phyloP scores from a whole-genome alignment of 352 stramenopile species.

The Pythium dissotocum region DNA sequence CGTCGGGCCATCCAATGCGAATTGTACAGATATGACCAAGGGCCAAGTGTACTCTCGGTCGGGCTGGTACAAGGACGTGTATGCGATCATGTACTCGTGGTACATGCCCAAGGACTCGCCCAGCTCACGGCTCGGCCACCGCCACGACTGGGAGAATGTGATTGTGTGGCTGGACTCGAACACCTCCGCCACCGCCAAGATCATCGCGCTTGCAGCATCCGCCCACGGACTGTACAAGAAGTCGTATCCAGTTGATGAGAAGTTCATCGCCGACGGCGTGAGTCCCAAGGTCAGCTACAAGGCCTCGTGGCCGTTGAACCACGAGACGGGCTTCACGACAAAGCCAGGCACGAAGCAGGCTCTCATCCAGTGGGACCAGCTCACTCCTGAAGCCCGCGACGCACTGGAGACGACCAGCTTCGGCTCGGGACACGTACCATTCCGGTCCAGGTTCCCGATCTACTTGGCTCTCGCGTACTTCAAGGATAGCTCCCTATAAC shows the following conservation, averaged over 20 bases:
- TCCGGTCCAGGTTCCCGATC: neutral
- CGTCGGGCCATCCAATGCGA: slow-evolving; percentile 13
- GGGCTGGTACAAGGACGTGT: slow-evolving; percentile 29
- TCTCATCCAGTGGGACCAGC: slow-evolving; percentile 7
- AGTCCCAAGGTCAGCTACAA: slow-evolving; percentile 19
- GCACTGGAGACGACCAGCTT: slow-evolving; percentile 1
- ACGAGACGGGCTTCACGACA: slow-evolving; percentile 14
- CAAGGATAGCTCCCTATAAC: neutral
- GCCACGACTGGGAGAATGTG: slow-evolving; percentile 46
- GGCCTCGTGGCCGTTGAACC: slow-evolving; percentile 12
- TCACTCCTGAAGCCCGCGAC: slow-evolving; percentile 1
- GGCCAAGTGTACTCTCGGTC: slow-evolving; percentile 35
- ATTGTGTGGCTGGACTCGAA: slow-evolving; percentile 28
- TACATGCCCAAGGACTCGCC: slow-evolving; percentile 46
- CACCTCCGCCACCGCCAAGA: slow-evolving; percentile 10
- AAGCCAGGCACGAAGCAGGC: neutral
- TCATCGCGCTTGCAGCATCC: slow-evolving; percentile 10
- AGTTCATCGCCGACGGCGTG: slow-evolving; percentile 9
- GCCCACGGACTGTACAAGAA: slow-evolving; percentile 18
- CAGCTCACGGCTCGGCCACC: slow-evolving; percentile 27
- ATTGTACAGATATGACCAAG: slow-evolving; percentile 21
- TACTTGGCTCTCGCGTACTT: neutral
- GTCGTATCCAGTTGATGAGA: slow-evolving; percentile 8
- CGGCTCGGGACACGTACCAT: neutral
- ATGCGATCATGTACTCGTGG: slow-evolving; percentile 40